Conservation (phyloP, 371 early-diverging fungal species). For the Lichtheimia corymbifera region DNA sequence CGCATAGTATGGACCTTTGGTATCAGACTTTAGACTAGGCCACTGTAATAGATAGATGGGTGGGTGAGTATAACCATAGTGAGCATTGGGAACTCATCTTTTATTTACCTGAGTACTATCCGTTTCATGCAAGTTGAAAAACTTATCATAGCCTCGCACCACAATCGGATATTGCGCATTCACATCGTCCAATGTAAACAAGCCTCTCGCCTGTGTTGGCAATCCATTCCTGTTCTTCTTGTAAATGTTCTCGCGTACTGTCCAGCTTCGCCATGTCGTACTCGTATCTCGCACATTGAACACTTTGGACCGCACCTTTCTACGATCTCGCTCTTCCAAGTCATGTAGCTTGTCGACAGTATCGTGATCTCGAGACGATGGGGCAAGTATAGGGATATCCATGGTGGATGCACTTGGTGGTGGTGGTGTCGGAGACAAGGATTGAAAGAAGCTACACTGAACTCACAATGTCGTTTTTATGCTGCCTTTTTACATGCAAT, state of each 20-base stretch:
- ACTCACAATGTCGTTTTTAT: no score
- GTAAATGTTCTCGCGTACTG: constrained; percentile 51
- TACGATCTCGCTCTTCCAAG: constrained; percentile 10
- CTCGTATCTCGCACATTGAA: constrained; percentile 18
- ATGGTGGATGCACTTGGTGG: neutral
- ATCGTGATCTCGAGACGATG: constrained; percentile 9
- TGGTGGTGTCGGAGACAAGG: no score
- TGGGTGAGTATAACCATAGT: neutral
- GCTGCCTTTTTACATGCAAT: no score
- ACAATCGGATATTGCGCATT: constrained; percentile 54
- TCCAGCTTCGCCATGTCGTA: constrained; percentile 44
- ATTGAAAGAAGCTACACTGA: no score
- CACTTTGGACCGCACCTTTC: constrained; percentile 26
- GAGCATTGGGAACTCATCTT: neutral
- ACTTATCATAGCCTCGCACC: constrained; percentile 94
- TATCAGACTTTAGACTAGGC: constrained; percentile 58
- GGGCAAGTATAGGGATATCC: neutral
- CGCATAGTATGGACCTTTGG: constrained; percentile 86
- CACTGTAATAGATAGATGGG: constrained; percentile 27
- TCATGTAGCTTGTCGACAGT: constrained; percentile 20
- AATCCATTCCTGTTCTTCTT: constrained; percentile 55
- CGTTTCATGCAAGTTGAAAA: constrained; percentile 82
- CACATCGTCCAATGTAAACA: constrained; percentile 55
- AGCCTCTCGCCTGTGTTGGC: constrained; percentile 82
- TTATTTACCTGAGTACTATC: constrained; percentile 44